phyloP scores from a whole-genome alignment of 768 basidiomycete species.

The Ephemerocybe angulata region DNA sequence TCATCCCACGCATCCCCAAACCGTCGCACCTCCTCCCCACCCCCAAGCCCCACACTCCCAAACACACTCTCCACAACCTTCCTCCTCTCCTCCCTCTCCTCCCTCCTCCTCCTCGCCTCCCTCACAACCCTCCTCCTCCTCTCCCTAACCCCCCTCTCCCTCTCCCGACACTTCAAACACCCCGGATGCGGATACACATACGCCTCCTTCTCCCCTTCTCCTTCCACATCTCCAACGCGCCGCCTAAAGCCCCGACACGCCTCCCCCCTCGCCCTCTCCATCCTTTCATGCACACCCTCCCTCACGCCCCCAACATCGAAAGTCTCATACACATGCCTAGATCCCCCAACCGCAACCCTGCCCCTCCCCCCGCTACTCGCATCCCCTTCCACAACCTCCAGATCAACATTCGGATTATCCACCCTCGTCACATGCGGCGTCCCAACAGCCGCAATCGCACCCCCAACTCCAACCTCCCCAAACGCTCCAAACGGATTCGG shows the following conservation, averaged over 20 bases:
- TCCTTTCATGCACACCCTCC: constrained; percentile 38
- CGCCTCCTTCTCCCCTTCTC: background rate
- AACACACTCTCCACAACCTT: constrained; percentile 13
- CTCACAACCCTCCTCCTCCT: too few relatives aligned
- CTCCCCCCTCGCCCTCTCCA: constrained; percentile 5
- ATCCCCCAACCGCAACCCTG: background rate
- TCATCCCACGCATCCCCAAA: constrained; percentile 5
- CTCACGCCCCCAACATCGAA: constrained; percentile 28
- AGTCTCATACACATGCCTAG: constrained; percentile 35
- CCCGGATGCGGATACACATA: background rate
- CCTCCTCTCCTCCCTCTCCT: constrained; percentile 11
- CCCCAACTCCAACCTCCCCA: background rate
- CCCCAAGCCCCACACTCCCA: constrained; percentile 17
- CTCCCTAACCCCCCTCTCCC: constrained; percentile 15
- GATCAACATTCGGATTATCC: background rate
- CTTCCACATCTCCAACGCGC: constrained; percentile 4
- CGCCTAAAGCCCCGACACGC: background rate
- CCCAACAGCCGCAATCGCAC: background rate
- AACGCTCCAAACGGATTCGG: background rate
- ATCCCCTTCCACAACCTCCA: background rate
- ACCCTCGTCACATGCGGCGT: background rate
- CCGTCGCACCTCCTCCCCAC: constrained; percentile 21
- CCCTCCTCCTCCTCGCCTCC: constrained; percentile 10
- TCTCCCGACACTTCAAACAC: constrained; percentile 12
- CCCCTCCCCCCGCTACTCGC: too few relatives aligned